Evolutionary conservation across 2,329 filamentous ascomycete species (phyloP).

Genomic region (Pyrenophora seminiperda): DNA sequence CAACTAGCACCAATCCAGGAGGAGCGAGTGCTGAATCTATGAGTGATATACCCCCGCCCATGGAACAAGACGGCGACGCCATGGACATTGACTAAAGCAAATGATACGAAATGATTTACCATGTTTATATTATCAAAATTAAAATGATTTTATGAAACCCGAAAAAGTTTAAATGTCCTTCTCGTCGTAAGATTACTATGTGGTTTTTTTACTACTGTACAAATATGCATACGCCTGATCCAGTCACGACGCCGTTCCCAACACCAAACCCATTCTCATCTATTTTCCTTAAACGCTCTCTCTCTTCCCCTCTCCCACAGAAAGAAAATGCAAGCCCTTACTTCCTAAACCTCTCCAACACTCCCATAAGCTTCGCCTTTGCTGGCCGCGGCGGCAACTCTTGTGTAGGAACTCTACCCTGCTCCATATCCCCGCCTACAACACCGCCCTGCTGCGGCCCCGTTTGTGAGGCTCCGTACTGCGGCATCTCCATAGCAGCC

Average conservation of each 20-base stretch:
- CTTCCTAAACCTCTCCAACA: constrained; percentile 36
- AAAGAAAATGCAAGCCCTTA: constrained; percentile 9
- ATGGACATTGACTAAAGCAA: constrained; percentile 66
- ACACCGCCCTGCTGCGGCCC: constrained; percentile 40
- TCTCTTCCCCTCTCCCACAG: not conserved
- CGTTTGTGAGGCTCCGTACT: constrained; percentile 24
- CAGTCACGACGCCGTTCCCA: constrained; percentile 31
- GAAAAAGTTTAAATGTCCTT: too few species aligned
- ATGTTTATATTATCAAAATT: not conserved
- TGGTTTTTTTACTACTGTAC: not conserved
- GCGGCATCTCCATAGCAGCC: constrained; percentile 36
- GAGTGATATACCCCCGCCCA: constrained; percentile 15
- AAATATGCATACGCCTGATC: constrained; percentile 27
- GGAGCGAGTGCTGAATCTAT: not conserved
- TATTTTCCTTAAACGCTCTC: not conserved
- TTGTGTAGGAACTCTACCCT: constrained; percentile 14
- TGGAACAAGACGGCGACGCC: constrained; percentile 59
- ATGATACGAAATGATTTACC: not conserved
- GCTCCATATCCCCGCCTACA: constrained; percentile 29
- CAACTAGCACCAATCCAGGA: not conserved
- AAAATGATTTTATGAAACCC: too few species aligned
- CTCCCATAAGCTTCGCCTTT: constrained; percentile 36
- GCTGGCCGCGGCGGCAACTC: constrained; percentile 39
- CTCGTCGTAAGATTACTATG: constrained; percentile 4
- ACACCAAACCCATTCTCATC: not conserved